Conservation (phyloP, 163 green algal genomes). For the Chlorella variabilis region DNA sequence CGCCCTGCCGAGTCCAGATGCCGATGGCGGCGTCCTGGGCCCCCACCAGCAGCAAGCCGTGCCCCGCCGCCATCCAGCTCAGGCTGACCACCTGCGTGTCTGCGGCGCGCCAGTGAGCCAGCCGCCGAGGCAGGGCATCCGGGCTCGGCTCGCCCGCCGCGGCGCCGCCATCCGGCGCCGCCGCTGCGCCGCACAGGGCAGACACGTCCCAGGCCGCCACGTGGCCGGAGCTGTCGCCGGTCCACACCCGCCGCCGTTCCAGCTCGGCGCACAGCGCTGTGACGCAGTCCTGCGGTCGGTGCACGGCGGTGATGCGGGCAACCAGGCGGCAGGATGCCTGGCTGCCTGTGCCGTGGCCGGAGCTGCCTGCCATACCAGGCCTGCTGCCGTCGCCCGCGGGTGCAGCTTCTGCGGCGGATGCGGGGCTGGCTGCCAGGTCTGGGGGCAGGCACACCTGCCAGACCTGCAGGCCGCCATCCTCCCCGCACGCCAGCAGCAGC, state of each 20-base stretch:
- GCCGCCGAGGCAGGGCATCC: background rate
- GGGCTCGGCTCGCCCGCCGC: too few relatives aligned
- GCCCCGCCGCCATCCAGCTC: background rate
- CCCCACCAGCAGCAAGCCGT: conserved; percentile 49
- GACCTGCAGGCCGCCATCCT: conserved; percentile 69
- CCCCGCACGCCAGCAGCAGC: conserved; percentile 70
- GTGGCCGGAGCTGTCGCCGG: conserved; percentile 77
- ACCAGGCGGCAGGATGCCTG: background rate
- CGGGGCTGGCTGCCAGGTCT: too few relatives aligned
- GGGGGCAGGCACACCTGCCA: conserved; percentile 50
- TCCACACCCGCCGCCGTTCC: conserved; percentile 43
- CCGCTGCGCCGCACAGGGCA: background rate
- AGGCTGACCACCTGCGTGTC: conserved; percentile 45
- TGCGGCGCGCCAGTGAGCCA: conserved; percentile 65
- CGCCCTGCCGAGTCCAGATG: conserved; percentile 67
- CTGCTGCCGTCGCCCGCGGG: background rate
- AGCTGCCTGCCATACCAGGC: too few relatives aligned
- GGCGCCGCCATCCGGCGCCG: background rate
- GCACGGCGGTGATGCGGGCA: background rate
- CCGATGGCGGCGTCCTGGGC: conserved; percentile 67
- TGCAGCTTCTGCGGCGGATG: background rate
- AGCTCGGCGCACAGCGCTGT: conserved; percentile 45
- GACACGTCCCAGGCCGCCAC: conserved; percentile 67
- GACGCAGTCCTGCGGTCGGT: conserved; percentile 51
- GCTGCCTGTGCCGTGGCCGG: background rate